phyloP scores from a whole-genome alignment of 345 rosid species.

The Pseudoturritis turrita region DNA sequence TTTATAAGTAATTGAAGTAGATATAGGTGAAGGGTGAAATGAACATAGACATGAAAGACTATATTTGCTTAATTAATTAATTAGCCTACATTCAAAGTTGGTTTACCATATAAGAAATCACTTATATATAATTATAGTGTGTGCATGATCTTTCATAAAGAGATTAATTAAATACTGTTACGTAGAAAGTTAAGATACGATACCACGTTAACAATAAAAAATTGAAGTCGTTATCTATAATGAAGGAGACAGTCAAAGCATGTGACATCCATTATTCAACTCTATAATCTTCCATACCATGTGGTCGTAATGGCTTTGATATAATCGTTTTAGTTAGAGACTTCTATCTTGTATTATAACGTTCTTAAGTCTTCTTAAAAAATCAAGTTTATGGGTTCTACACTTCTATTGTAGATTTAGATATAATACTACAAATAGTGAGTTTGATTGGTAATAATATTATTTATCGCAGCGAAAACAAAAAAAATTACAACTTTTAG shows the following conservation, averaged over 20 bases:
- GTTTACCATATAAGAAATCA: conserved; percentile 12
- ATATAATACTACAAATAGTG: not conserved
- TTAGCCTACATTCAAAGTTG: conserved; percentile 30
- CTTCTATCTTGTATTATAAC: not conserved
- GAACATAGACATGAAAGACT: conserved; percentile 25
- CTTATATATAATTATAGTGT: conserved; percentile 5
- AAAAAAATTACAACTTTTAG: no score
- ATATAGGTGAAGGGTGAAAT: conserved; percentile 28
- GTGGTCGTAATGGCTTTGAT: conserved; percentile 17
- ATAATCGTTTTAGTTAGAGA: conserved; percentile 11
- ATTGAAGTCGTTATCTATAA: conserved; percentile 20
- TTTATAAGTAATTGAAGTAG: conserved; percentile 7
- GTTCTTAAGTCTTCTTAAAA: not conserved
- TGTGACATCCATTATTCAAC: conserved; percentile 34
- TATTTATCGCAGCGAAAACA: no score
- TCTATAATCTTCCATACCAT: conserved; percentile 14
- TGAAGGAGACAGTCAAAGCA: conserved; percentile 31
- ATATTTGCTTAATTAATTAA: conserved; percentile 17
- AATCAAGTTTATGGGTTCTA: not conserved
- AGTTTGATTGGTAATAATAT: not conserved
- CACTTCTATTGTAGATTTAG: not conserved
- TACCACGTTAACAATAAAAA: conserved; percentile 6
- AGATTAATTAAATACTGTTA: conserved; percentile 13
- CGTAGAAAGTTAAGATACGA: conserved; percentile 31
- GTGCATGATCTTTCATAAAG: conserved; percentile 26